These are phyloP conservation scores for Capsella rubella DNA, from an alignment of 441 rosid species.

Conservation along the genomic window DNA sequence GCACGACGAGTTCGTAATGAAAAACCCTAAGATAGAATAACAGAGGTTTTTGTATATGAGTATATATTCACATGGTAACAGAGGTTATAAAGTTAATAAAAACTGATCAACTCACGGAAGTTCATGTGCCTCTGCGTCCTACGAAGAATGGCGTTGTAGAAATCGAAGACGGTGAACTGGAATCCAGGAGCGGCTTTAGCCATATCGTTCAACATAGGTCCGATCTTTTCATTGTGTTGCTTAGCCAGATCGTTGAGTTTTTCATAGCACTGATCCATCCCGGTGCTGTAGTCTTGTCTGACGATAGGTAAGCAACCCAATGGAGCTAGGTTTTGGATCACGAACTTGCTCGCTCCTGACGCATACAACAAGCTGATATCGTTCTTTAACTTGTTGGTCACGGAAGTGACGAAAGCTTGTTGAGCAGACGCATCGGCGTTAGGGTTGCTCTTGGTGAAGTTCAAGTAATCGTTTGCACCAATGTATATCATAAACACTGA, in stretches of 20 bases:
- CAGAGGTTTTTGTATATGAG: conserved; percentile 31
- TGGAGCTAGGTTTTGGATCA: conserved; percentile 52
- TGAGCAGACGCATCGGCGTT: conserved; percentile 42
- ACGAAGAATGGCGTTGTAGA: conserved; percentile 40
- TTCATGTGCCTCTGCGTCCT: conserved; percentile 27
- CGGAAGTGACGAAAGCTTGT: conserved; percentile 45
- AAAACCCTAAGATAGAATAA: conserved; percentile 23
- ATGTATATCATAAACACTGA: conserved; percentile 42
- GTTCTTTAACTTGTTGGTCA: conserved; percentile 39
- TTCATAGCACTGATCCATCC: conserved; percentile 38
- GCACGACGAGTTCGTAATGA: conserved; percentile 27
- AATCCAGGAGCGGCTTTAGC: conserved; percentile 40
- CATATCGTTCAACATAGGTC: conserved; percentile 32
- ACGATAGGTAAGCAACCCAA: conserved; percentile 50
- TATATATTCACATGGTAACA: neutral
- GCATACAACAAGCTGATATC: conserved; percentile 35
- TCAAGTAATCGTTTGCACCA: conserved; percentile 46
- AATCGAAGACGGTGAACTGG: conserved; percentile 50
- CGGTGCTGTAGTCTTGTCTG: conserved; percentile 15
- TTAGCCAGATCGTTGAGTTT: conserved; percentile 33
- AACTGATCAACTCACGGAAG: conserved; percentile 37
- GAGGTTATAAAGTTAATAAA: neutral
- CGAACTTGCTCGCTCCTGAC: conserved; percentile 53
- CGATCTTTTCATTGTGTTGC: conserved; percentile 48
- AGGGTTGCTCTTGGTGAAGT: conserved; percentile 40